A percentile compares a stretch with the other conserved stretches of the same genome.
Conservation (phyloP, 1,284 basidiomycete genomes). For the Clitocybe nebularis region DNA sequence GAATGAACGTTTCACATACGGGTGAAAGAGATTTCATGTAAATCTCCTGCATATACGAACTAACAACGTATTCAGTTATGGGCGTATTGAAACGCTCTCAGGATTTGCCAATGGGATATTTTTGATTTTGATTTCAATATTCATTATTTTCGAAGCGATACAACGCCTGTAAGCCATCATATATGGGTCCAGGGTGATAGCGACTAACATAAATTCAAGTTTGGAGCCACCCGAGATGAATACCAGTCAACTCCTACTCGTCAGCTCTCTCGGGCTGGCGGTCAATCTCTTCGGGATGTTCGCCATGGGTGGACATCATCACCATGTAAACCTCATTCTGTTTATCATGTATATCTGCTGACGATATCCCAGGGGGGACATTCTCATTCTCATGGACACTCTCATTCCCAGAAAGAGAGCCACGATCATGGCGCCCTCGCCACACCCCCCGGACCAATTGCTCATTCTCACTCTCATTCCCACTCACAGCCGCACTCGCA, state of each 20-base stretch:
- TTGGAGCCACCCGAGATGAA: slow-evolving; percentile 98
- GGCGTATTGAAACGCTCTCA: slow-evolving; percentile 97
- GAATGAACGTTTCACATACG: slow-evolving; percentile 93
- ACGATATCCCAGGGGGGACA: slow-evolving; percentile 45
- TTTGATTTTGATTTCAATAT: slow-evolving; percentile 93
- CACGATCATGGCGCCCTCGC: slow-evolving; percentile 17
- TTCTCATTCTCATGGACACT: slow-evolving; percentile 50
- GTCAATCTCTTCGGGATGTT: slow-evolving; percentile 99
- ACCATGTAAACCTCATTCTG: slow-evolving; percentile 51
- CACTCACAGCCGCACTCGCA: slow-evolving; percentile 25
- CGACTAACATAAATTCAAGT: slow-evolving; percentile 34
- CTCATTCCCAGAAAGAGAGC: slow-evolving; percentile 30
- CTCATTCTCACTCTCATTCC: slow-evolving; percentile 27
- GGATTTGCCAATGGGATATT: slow-evolving; percentile 99
- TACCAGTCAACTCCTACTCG: slow-evolving; percentile 87
- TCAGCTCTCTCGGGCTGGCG: slow-evolving; percentile 84
- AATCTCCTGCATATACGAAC: not conserved
- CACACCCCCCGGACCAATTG: slow-evolving; percentile 1
- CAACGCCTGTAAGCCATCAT: slow-evolving; percentile 76
- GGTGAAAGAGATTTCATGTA: slow-evolving; percentile 47
- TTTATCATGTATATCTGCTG: slow-evolving; percentile 7
- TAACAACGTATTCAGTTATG: slow-evolving; percentile 57
- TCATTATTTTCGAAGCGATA: slow-evolving; percentile 97
- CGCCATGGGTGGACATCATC: slow-evolving; percentile 94
- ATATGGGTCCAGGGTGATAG: slow-evolving; percentile 1